Evolutionary conservation across 371 early-diverging fungal species (phyloP), one percentile per base, ranked within the genome.

Genomic region (Phascolomyces articulosus): DNA sequence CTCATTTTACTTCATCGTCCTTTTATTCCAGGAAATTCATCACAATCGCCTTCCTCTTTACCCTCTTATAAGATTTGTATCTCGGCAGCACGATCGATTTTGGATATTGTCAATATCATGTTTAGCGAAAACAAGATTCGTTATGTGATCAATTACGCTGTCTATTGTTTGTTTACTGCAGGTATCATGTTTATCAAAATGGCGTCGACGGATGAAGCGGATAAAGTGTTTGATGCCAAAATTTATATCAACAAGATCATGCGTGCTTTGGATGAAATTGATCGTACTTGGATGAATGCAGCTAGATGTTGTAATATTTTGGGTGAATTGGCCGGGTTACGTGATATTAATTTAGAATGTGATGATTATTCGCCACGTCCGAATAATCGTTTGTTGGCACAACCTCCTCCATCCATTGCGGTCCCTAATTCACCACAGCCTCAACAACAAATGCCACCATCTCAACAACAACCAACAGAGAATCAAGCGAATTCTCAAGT

Each of bases 61-160:
- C 79, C 80, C 1, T 74, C 72, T 20, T 71, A 69, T 40, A 73
- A 82, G 20, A 72, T 81, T 18, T 85, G 85, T 55, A 71, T 74
- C 1, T 75, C 77, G 7, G 78, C 83, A 7, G 84, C 87, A 1
- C 77, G 77, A 15, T 65, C 82, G 0, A 82, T 85, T 15, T 59
- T 83, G 23, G 71, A 77, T 24, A 83, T 87, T 26, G 70, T 62
- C 16, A 71, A 75, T 49, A 58, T 70, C 16, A 68, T 83, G 68
- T 41, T 75, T 7, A 68, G 67, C 15, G 67, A 73, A 24, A 68
- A 70, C 21, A 69, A 67, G 24, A 60, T 83, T 20, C 70, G 64
- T 10, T 78, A 66, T 62, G 75, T 77, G 0, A 55, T 72, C 34
- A 78, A 77, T 38, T 80, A 64, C 44, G 60, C 75, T 2, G 73